These are phyloP conservation scores for Taiozyma sp. DNA, from an alignment of 1,139 yeast genomes.

Conservation along the genomic window DNA sequence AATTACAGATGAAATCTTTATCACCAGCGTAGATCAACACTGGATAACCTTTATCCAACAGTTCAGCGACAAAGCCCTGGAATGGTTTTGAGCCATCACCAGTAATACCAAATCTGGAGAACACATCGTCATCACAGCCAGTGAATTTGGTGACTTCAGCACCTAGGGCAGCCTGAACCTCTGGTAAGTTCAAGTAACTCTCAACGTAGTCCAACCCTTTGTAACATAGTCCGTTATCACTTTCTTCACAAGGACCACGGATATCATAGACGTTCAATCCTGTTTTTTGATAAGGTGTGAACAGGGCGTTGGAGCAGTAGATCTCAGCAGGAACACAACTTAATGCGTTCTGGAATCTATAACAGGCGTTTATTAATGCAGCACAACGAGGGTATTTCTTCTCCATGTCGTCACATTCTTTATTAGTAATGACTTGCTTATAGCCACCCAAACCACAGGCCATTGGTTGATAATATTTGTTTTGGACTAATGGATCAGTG, in stretches of 20 bases:
- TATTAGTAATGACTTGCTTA: conserved; percentile 57
- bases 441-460: conserved; percentile 83
- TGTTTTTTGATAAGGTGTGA: conserved; percentile 50
- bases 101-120: conserved; percentile 45
- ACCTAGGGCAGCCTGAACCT: conserved; percentile 60
- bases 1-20: conserved; percentile 85
- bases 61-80: conserved; percentile 54
- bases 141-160: conserved; percentile 50
- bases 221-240: conserved; percentile 51
- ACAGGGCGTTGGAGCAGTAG: conserved; percentile 28
- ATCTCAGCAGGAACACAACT: conserved; percentile 52
- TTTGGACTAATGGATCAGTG: conserved; percentile 71
- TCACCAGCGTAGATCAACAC: conserved; percentile 87
- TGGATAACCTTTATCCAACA: conserved; percentile 60
- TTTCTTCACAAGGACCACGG: conserved; percentile 50
- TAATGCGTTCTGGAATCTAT: conserved; percentile 38
- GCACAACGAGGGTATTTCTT: conserved; percentile 55
- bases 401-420: conserved; percentile 55
- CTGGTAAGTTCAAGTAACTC: conserved; percentile 53
- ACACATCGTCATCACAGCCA: conserved; percentile 55
- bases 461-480: conserved; percentile 72
- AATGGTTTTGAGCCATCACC: conserved; percentile 68
- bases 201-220: conserved; percentile 50
- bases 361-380: conserved; percentile 48
- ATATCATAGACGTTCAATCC: conserved; percentile 71